phyloP scores from a whole-genome alignment of 176 grass and related monocot species.

The Guadua angustifolia region DNA sequence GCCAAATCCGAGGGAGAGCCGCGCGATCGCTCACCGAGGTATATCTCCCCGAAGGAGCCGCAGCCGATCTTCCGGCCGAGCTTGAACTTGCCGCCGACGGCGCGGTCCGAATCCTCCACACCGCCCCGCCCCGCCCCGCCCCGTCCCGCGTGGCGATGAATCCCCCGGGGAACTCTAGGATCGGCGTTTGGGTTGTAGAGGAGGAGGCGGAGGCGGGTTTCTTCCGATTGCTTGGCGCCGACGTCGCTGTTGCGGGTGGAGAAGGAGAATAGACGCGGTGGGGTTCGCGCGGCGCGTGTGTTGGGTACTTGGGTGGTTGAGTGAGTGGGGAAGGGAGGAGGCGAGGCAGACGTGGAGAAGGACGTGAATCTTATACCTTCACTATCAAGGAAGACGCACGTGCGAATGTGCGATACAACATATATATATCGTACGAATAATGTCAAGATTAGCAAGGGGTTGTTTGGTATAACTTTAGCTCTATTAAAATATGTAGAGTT shows the following conservation, averaged over 20 bases:
- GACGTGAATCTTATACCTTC: too few species aligned
- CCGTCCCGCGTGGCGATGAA: background rate
- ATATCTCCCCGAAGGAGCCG: conserved; percentile 97
- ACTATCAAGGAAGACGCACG: too few species aligned
- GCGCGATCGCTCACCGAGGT: conserved; percentile 59
- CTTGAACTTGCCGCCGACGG: conserved; percentile 78
- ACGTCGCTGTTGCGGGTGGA: background rate
- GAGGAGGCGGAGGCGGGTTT: background rate
- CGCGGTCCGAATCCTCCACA: background rate
- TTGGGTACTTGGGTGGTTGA: too few species aligned
- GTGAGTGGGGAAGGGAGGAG: background rate
- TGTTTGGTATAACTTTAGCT: too few species aligned
- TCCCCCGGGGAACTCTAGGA: background rate
- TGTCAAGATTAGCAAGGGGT: too few species aligned
- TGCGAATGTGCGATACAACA: too few species aligned
- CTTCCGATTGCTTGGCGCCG: conserved; percentile 7
- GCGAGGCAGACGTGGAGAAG: too few species aligned
- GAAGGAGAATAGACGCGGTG: background rate
- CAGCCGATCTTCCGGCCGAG: conserved; percentile 92
- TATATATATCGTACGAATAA: too few species aligned
- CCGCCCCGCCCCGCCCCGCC: background rate
- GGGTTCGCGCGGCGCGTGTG: background rate
- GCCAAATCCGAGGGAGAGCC: background rate
- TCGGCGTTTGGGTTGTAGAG: background rate
- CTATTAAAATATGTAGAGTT: too few species aligned